Conservation (phyloP, 2,329 filamentous ascomycete genomes). For the Trichophyton rubrum region DNA sequence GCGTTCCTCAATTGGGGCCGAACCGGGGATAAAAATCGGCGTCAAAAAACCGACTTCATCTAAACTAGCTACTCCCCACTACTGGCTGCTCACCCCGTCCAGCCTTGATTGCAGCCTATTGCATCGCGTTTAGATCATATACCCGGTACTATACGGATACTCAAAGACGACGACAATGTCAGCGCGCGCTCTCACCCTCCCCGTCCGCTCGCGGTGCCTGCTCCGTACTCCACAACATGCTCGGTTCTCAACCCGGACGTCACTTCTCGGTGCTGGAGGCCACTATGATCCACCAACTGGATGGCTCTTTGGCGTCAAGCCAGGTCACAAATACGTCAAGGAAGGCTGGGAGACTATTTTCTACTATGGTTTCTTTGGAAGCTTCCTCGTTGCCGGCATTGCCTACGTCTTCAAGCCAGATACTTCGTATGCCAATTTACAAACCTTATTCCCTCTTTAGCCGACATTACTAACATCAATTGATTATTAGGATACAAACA, state of each 20-base stretch:
- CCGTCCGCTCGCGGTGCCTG: constrained; percentile 30
- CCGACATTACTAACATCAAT: not conserved
- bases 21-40: not conserved
- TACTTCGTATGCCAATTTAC: constrained; percentile 65
- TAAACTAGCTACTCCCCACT: not conserved
- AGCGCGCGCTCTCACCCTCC: constrained; percentile 27
- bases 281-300: constrained; percentile 82
- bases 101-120: not conserved
- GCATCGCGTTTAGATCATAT: not conserved
- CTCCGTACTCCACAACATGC: constrained; percentile 20
- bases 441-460: not conserved
- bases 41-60: not conserved
- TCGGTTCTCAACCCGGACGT: constrained; percentile 30
- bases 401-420: constrained; percentile 96
- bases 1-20: not conserved
- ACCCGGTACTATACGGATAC: too few relatives aligned
- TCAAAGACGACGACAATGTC: constrained; percentile 20
- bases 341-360: constrained; percentile 91
- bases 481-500: constrained; percentile 73
- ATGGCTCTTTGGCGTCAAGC: constrained; percentile 89
- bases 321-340: constrained; percentile 86
- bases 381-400: constrained; percentile 58
- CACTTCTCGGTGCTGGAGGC: constrained; percentile 32
- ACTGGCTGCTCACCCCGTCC: not conserved
- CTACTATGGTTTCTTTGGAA: constrained; percentile 74